These are phyloP conservation scores for Purpureocillium lavendulum DNA, from an alignment of 2,329 filamentous ascomycete species.

Conservation along the genomic window DNA sequence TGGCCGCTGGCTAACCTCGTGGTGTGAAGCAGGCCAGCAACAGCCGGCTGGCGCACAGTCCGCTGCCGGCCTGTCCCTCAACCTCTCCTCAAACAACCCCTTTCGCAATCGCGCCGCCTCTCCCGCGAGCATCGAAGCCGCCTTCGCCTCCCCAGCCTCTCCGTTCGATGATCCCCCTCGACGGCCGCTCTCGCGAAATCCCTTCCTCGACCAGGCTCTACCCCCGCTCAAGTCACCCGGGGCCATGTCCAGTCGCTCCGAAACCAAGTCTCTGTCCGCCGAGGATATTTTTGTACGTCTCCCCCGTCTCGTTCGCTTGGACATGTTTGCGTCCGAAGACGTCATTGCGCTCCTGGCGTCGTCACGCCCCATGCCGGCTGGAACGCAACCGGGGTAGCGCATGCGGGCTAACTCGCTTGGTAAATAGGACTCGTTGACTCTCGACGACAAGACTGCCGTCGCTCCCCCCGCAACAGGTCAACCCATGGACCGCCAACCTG, in stretches of 20 bases:
- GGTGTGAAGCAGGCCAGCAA: slow-evolving; percentile 9
- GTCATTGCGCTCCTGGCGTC: neutral
- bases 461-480: slow-evolving; percentile 31
- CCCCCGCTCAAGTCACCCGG: slow-evolving; percentile 32
- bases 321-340: slow-evolving; percentile 3
- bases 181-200: slow-evolving; percentile 63
- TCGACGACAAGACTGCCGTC: slow-evolving; percentile 48
- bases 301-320: slow-evolving; percentile 5
- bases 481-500: slow-evolving; percentile 17
- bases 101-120: slow-evolving; percentile 67
- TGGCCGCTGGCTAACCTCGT: slow-evolving; percentile 6
- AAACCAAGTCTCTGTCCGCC: slow-evolving; percentile 41
- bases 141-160: slow-evolving; percentile 33
- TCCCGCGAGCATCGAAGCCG: slow-evolving; percentile 32
- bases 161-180: slow-evolving; percentile 52
- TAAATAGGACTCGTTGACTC: slow-evolving; percentile 56
- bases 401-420: slow-evolving; percentile 5
- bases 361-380: neutral
- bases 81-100: slow-evolving; percentile 75
- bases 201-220: slow-evolving; percentile 57
- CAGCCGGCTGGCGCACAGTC: slow-evolving; percentile 2
- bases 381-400: neutral
- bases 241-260: slow-evolving; percentile 40
- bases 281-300: slow-evolving; percentile 71
- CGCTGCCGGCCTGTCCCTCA: slow-evolving; percentile 44